Conservation (phyloP, 352 stramenopile species). For the Paralagenidium karlingii region DNA sequence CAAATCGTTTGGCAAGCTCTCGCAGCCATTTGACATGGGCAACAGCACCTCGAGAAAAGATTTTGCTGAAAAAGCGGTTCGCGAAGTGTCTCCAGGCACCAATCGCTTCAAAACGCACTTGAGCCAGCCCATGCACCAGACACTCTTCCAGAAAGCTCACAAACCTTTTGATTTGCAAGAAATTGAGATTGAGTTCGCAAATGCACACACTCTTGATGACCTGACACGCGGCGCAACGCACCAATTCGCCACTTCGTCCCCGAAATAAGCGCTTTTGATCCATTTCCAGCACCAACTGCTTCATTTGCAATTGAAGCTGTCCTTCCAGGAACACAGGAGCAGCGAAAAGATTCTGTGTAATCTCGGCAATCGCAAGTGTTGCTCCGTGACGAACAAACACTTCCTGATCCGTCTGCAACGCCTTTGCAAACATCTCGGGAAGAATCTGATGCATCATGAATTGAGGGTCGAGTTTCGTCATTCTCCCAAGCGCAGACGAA, state of each 20-base stretch:
- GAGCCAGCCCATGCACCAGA: constrained; percentile 90
- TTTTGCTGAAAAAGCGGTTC: constrained; percentile 74
- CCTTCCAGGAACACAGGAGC: constrained; percentile 52
- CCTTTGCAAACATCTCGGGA: constrained; percentile 66
- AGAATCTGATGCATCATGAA: constrained; percentile 69
- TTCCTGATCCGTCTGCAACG: constrained; percentile 79
- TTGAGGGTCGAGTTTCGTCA: constrained; percentile 71
- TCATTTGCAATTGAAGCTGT: constrained; percentile 53
- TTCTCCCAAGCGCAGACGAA: constrained; percentile 70
- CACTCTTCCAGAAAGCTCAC: constrained; percentile 79
- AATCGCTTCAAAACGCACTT: constrained; percentile 82
- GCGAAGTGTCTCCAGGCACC: constrained; percentile 80
- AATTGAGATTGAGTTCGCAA: constrained; percentile 31
- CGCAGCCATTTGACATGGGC: constrained; percentile 32
- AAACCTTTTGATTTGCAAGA: constrained; percentile 70
- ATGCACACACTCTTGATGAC: constrained; percentile 88
- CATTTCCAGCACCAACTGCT: constrained; percentile 70
- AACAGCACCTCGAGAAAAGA: constrained; percentile 32
- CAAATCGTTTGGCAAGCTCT: constrained; percentile 41
- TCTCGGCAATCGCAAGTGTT: constrained; percentile 82
- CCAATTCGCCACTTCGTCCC: constrained; percentile 92
- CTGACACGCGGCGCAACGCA: constrained; percentile 88
- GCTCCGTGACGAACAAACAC: constrained; percentile 90
- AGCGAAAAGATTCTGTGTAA: constrained; percentile 35
- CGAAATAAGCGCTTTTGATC: constrained; percentile 94